phyloP scores from a whole-genome alignment of 1,284 basidiomycete genomes.

The Ceratobasidium theobromae region DNA sequence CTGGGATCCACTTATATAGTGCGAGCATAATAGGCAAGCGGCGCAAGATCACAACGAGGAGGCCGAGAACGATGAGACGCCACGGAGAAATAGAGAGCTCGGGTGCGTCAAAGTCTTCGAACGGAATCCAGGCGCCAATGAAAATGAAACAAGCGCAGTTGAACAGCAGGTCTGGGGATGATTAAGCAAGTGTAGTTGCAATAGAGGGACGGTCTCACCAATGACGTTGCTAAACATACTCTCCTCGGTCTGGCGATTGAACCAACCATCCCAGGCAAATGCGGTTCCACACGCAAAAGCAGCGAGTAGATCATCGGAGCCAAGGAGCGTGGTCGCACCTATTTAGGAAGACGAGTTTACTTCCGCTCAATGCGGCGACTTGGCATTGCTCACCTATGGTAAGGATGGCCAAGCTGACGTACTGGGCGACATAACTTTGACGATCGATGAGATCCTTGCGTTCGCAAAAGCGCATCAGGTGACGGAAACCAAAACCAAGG shows the following conservation, averaged over 20 bases:
- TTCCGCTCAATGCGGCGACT: neutral
- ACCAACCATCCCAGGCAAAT: slow-evolving; percentile 99
- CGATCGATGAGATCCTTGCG: slow-evolving; percentile 88
- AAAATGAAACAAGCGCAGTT: slow-evolving; percentile 89
- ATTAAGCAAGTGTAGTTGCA: neutral
- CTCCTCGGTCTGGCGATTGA: slow-evolving; percentile 94
- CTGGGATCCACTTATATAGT: slow-evolving; percentile 87
- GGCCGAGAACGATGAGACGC: slow-evolving; percentile 78
- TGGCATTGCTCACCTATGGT: slow-evolving; percentile 3
- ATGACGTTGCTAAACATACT: slow-evolving; percentile 95
- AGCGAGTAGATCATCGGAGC: slow-evolving; percentile 92
- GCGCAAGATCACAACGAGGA: slow-evolving; percentile 75
- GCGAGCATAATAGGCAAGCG: slow-evolving; percentile 82
- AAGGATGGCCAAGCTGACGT: slow-evolving; percentile 69
- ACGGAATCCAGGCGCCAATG: slow-evolving; percentile 94
- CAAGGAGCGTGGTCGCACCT: slow-evolving; percentile 80
- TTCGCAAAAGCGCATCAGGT: slow-evolving; percentile 96
- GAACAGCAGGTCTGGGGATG: slow-evolving; percentile 66
- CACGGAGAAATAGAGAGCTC: slow-evolving; percentile 74
- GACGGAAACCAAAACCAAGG: slow-evolving; percentile 81
- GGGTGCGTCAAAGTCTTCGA: slow-evolving; percentile 63
- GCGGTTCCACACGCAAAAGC: slow-evolving; percentile 95
- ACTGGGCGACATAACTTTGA: slow-evolving; percentile 76
- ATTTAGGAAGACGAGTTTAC: slow-evolving; percentile 58
- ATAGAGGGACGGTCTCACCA: slow-evolving; percentile 45